Base-by-base conservation (phyloP, 2,329 filamentous ascomycete species). In the Penicillium psychrosexuale region DNA sequence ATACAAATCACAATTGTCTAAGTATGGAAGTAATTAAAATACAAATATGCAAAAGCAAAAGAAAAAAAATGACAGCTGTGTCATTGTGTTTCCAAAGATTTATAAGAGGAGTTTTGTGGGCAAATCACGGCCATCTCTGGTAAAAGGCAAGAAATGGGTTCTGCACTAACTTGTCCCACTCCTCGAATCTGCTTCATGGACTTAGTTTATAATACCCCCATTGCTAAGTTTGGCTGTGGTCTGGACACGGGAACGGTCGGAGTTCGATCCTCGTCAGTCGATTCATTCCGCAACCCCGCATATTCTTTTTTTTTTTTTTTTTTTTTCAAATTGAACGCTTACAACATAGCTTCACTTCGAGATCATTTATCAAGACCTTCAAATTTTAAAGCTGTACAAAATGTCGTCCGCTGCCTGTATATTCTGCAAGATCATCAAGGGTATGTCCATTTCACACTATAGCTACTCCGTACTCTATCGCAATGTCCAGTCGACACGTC, bases 361-460 rank as follows among this genome's bases (percentile, higher is more conserved):
- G 42, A 34, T 46, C 39, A 44, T 46, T 37, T n/a, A n/a, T n/a
- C 36, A 8, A 15, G 17, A 22, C 30, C 42, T 9, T 8, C 6
- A 8, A 5, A 28, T 28, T 34, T 47, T 27, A 31, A 31, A 24
- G 2, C 17, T 8, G 1, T 11, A 13, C 50, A 65, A 39, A 43
- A 74, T 70, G 67, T 63, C 69, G 22, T 66, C 72, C 37, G 82
- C 87, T 51, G 80, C 87, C 60, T 99, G 94, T 74, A 91, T 97
- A 71, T 99, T 99, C 80, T 99, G 94, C 83, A 96, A 91, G 76
- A 97, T 99, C 72, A 88, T 99, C 80, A 95, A 96, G 83, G 93
- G 93, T 84, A 75, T 50, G 66, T 53, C 6, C 28, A 33, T n/a
- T 15, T 13, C 19, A 34, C 8, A 44, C 13, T 13, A 30, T 22